Evolutionary conservation across 73 alveolate species (phyloP), one percentile per base, ranked within the genome.

Genomic region (Tetrahymena thermophila): DNA sequence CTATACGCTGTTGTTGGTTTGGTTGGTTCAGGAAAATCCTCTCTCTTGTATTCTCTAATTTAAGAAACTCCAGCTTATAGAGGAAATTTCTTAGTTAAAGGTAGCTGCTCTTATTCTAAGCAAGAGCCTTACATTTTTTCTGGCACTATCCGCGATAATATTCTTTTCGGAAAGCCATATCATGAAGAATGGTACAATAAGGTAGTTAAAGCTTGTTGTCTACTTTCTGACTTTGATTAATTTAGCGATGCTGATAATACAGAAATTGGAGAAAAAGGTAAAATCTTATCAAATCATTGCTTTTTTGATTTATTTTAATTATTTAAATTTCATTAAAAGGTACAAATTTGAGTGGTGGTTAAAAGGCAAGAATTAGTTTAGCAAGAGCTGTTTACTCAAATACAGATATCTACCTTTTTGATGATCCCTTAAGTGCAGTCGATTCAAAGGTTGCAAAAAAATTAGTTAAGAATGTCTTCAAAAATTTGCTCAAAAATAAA

Each of bases 181-280:
- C 96, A 97, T 93, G 58, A 96, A 57, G 94, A 95, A 43, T 84
- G 94, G 50, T 97, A 97, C 93, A 40, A 94, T 4, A 55, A 93
- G 56, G 98, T 96, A 8, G 56, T 97, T n/a, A 95, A 97, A 58
- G 85, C 85, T 34, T 56, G 97, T 35, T 96, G 96, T 57, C 95
- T 97, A 16, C 94, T 56, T 71, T 56, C 93, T 38, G 99, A 97
- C 56, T 37, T 97, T 31, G 85, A 96, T 25, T 94, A 94, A 7
- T 94, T 97, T 93, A 94, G 96, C 44, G 84, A 89, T 35, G 97
- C 96, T 3, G 98, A 93, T 8, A 89, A 94, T 43, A 98, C 99
- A 19, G 98, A 97, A 96, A 98, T 98, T 9, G 99, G 99, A 25
- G 98, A 97, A 94, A 97, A 85, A 96, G 99, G 96, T 71, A 71